Percentiles rank a stretch among this genome's conserved stretches.
Conservation (phyloP, 2,329 filamentous ascomycete genomes). For the Pyricularia pennisetigena region DNA sequence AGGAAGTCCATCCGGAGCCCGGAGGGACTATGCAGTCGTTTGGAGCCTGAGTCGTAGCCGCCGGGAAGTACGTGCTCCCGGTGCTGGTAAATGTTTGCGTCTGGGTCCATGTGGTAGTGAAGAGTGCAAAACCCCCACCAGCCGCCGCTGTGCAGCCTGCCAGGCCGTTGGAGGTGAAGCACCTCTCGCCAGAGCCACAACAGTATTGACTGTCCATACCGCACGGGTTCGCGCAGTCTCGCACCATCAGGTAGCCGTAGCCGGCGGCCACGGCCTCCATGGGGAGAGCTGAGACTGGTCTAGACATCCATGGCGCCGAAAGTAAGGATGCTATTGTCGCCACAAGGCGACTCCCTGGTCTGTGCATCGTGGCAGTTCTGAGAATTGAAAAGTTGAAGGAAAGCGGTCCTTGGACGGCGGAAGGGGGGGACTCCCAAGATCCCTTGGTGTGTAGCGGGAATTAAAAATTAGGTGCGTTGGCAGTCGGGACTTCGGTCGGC, state of each 20-base stretch:
- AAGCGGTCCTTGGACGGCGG: not conserved
- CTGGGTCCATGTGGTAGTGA: conserved; percentile 51
- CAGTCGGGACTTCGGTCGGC: not conserved
- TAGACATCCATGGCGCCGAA: conserved; percentile 10
- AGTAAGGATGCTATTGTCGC: not conserved
- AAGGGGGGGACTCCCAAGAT: not conserved
- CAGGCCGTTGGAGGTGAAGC: conserved; percentile 39
- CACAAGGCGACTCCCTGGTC: not conserved
- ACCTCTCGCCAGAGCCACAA: conserved; percentile 37
- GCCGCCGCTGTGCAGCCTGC: conserved; percentile 35
- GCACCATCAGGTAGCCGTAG: conserved; percentile 38
- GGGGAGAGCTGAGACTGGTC: conserved; percentile 30
- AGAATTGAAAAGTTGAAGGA: not conserved
- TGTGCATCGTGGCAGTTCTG: not conserved
- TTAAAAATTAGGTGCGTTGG: not conserved
- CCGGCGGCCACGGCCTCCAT: conserved; percentile 33
- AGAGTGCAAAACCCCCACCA: conserved; percentile 21
- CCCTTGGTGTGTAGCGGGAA: not conserved
- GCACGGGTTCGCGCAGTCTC: conserved; percentile 42
- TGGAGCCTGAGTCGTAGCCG: conserved; percentile 30
- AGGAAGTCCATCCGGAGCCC: conserved; percentile 47
- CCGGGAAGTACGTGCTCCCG: conserved; percentile 37
- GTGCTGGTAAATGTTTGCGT: conserved; percentile 52
- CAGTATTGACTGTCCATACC: conserved; percentile 46
- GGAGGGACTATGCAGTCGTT: conserved; percentile 37